Evolutionary conservation across 768 basidiomycete genomes (phyloP).

Genomic region (Pleurotus sapidus): DNA sequence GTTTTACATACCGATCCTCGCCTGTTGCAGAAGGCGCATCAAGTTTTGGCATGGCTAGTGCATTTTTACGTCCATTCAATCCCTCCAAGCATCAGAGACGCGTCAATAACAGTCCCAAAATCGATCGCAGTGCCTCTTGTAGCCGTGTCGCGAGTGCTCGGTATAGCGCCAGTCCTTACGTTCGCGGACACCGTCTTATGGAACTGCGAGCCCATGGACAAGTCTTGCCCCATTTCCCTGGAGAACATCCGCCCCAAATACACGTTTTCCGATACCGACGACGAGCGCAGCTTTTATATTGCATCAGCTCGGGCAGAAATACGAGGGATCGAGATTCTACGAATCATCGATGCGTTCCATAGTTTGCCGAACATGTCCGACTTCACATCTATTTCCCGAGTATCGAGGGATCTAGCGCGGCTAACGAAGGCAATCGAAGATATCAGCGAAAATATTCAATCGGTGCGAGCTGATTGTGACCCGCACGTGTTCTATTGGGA

Average conservation of each 20-base stretch:
- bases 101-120: conserved; percentile 62
- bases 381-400: conserved; percentile 58
- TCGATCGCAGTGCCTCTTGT: conserved; percentile 78
- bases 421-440: conserved; percentile 71
- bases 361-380: conserved; percentile 69
- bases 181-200: conserved; percentile 96
- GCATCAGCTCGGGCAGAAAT: conserved; percentile 84
- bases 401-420: conserved; percentile 68
- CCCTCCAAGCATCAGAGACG: conserved; percentile 35
- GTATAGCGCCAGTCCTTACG: conserved; percentile 91
- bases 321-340: conserved; percentile 81
- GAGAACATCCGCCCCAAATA: conserved; percentile 69
- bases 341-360: conserved; percentile 84
- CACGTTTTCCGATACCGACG: conserved; percentile 83
- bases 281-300: conserved; percentile 85
- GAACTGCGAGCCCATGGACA: conserved; percentile 73
- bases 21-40: conserved; percentile 78
- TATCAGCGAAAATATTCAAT: conserved; percentile 66
- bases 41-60: conserved; percentile 84
- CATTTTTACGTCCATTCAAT: conserved; percentile 90
- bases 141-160: conserved; percentile 68
- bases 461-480: conserved; percentile 69
- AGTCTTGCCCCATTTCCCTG: conserved; percentile 53
- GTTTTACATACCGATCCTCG: conserved; percentile 53
- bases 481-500: conserved; percentile 88